These are phyloP conservation scores for Scutellaria baicalensis DNA, from an alignment of 257 asterid species.

Conservation along the genomic window DNA sequence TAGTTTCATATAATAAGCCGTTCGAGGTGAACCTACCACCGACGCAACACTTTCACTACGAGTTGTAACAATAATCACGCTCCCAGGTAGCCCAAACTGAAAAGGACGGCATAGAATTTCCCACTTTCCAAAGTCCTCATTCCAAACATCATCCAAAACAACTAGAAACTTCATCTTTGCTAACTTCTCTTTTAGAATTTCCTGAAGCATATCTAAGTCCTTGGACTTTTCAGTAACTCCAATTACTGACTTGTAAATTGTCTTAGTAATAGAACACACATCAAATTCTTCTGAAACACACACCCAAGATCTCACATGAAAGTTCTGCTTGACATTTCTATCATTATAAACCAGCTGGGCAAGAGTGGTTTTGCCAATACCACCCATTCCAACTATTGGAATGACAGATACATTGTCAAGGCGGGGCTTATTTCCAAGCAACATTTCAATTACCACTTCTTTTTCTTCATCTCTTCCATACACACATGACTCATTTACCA, in stretches of 20 bases:
- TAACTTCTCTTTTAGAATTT: slow-evolving; percentile 31
- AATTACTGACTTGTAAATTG: slow-evolving; percentile 24
- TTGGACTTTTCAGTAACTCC: background rate
- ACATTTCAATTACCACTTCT: slow-evolving; percentile 31
- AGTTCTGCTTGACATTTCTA: slow-evolving; percentile 19
- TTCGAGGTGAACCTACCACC: slow-evolving; percentile 35
- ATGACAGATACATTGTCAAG: slow-evolving; percentile 29
- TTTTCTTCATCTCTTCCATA: slow-evolving; percentile 55
- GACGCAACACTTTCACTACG: slow-evolving; percentile 35
- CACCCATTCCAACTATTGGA: slow-evolving; percentile 73
- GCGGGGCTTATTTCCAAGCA: slow-evolving; percentile 24
- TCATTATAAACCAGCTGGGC: slow-evolving; percentile 48
- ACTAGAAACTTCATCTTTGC: slow-evolving; percentile 39
- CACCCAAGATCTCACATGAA: slow-evolving; percentile 41
- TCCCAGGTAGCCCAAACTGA: slow-evolving; percentile 35
- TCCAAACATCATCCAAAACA: slow-evolving; percentile 62
- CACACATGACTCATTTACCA: slow-evolving; percentile 47
- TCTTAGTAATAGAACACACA: slow-evolving; percentile 34
- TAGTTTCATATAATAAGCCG: slow-evolving; percentile 40
- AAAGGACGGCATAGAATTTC: slow-evolving; percentile 28
- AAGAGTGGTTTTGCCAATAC: slow-evolving; percentile 59
- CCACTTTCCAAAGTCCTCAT: slow-evolving; percentile 30
- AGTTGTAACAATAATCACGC: slow-evolving; percentile 54
- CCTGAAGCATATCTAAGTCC: slow-evolving; percentile 40
- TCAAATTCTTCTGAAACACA: slow-evolving; percentile 51